Percentiles rank a stretch among this genome's conserved stretches.
Conservation (phyloP, 306 rosid genomes). For the Acacia confusa region DNA sequence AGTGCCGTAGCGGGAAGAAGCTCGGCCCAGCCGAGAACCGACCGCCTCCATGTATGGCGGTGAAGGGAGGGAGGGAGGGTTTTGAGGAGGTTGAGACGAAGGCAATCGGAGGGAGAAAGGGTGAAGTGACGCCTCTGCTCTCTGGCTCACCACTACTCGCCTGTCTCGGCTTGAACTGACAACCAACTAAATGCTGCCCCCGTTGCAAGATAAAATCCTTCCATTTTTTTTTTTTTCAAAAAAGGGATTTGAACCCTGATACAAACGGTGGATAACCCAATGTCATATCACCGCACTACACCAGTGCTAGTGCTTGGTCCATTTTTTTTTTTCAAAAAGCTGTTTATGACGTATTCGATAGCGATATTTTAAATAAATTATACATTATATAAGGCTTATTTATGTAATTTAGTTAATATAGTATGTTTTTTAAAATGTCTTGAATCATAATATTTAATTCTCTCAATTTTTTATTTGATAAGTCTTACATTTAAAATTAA, state of each 20-base stretch:
- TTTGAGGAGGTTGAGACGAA: background rate
- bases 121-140: background rate
- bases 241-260: too few relatives aligned
- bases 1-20: conserved; percentile 89
- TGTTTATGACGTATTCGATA: background rate
- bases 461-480: too few relatives aligned
- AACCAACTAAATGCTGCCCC: background rate
- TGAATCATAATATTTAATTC: too few relatives aligned
- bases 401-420: too few relatives aligned
- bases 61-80: conserved; percentile 20
- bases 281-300: too few relatives aligned
- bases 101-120: background rate
- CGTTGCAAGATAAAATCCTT: background rate
- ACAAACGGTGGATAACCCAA: too few relatives aligned
- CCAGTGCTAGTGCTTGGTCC: too few relatives aligned
- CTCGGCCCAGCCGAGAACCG: conserved; percentile 86
- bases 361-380: background rate
- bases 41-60: conserved; percentile 66
- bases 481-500: too few relatives aligned
- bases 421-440: too few relatives aligned
- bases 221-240: background rate
- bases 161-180: background rate
- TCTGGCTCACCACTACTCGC: background rate
- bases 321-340: background rate
- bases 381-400: too few relatives aligned